Base-by-base conservation (phyloP, 148 eudicot genomes). In the Heliamphora exappendiculata region DNA sequence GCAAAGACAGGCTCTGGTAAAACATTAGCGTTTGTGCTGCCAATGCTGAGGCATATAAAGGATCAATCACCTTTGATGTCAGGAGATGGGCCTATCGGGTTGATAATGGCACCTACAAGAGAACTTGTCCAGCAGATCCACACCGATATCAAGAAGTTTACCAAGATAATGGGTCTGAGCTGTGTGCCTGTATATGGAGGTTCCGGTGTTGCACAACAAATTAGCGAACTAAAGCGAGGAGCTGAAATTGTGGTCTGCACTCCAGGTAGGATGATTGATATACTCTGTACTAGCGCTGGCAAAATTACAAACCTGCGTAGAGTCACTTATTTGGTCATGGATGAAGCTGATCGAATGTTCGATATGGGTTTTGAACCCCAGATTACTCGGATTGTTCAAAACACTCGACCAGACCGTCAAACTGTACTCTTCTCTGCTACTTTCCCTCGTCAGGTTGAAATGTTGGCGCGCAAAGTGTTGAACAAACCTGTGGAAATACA, bases 331-430 rank as follows among this genome's bases (percentile, higher is more conserved):
- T 80, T 91, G 85, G 97, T 91, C 76, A 85, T 91, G 97, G 97
- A 91, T 70, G 97, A 91, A 83, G 97, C 97, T 64, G 97, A 91
- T 78, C 75, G 96, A 55, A 91, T 91, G 96, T 91, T 91, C 82
- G 96, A 91, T 60, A 88, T 91, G 93, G 97, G 97, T 39, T 91
- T 91, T 79, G 97, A 91, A 75, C 97, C 97, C 67, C 97, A 91
- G 82, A 91, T 91, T 58, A 89, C 93, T 49, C 75, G 93, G 65
- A 91, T 91, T 75, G 91, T 91, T 49, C 97, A 91, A 79, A 91
- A 91, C 44, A 91, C 89, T 53, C 83, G 89, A 47, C 97, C 97
- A 26, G 90, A 89, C 55, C 90, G 97, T 42, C 97, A 91, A 84
- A 91, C 97, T 54, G 97, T 91, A 36, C 88, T 91, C 22, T 91